Conservation (phyloP, 768 basidiomycete genomes). For the Krasilnikovozyma curviuscula region DNA sequence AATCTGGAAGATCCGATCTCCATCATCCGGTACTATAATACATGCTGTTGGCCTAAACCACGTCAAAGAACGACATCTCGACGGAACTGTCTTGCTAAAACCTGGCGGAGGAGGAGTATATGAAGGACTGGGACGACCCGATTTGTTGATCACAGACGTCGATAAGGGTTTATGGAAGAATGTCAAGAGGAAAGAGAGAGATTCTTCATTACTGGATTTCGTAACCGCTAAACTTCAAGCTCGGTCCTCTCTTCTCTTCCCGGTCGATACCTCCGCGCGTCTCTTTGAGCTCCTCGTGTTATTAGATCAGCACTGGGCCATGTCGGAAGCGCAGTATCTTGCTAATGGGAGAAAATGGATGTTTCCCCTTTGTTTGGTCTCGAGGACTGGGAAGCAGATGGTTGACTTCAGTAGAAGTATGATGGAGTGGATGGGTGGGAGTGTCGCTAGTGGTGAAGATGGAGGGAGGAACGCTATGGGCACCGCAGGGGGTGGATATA, state of each 20-base stretch:
- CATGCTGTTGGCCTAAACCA: slow-evolving; percentile 94
- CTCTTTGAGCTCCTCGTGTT: slow-evolving; percentile 86
- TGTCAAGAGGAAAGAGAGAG: slow-evolving; percentile 73
- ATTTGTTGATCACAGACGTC: slow-evolving; percentile 82
- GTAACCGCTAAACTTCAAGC: slow-evolving; percentile 70
- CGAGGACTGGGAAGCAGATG: slow-evolving; percentile 80
- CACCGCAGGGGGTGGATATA: slow-evolving; percentile 29
- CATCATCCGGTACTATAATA: slow-evolving; percentile 82
- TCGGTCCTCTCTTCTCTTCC: slow-evolving; percentile 64
- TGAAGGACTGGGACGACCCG: slow-evolving; percentile 71
- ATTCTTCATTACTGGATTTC: slow-evolving; percentile 70
- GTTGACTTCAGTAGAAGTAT: slow-evolving; percentile 80
- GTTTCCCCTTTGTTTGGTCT: slow-evolving; percentile 76
- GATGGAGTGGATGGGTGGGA: slow-evolving; percentile 98
- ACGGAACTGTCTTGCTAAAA: slow-evolving; percentile 64
- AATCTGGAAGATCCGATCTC: slow-evolving; percentile 97
- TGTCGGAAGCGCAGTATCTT: slow-evolving; percentile 47
- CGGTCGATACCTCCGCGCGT: slow-evolving; percentile 85
- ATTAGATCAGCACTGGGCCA: slow-evolving; percentile 94
- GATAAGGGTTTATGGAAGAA: slow-evolving; percentile 64
- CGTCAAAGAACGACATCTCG: slow-evolving; percentile 83
- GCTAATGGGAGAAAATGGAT: slow-evolving; percentile 20
- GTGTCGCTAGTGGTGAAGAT: slow-evolving; percentile 77
- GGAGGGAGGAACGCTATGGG: slow-evolving; percentile 30
- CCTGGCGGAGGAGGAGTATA: slow-evolving; percentile 48